These are phyloP conservation scores for Besnoitia besnoiti DNA, from an alignment of 169 alveolate genomes.

Conservation along the genomic window DNA sequence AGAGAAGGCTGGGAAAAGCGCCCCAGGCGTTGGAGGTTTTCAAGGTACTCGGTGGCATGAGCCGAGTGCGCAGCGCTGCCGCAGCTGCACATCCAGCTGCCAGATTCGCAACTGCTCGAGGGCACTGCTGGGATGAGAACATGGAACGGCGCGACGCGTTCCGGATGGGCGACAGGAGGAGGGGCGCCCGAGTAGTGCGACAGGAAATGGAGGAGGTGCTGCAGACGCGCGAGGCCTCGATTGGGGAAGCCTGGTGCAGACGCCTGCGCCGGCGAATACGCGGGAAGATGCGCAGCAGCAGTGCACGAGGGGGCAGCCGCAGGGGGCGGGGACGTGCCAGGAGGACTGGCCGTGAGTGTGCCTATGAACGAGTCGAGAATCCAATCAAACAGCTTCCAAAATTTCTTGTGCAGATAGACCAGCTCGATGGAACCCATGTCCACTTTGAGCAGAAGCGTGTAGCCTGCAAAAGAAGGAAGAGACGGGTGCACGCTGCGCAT, in stretches of 20 bases:
- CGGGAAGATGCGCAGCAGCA: not conserved
- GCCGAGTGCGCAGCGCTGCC: not conserved
- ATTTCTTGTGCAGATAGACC: conserved; percentile 54
- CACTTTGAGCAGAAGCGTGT: conserved; percentile 29
- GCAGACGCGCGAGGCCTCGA: not conserved
- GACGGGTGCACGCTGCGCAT: conserved; percentile 51
- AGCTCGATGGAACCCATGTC: conserved; percentile 62
- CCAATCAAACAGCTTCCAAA: conserved; percentile 68
- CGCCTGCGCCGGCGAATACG: not conserved
- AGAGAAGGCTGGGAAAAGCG: not conserved
- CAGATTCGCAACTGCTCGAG: too few species aligned
- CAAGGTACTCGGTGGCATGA: not conserved
- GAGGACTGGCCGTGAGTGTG: conserved; percentile 36
- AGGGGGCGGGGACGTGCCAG: not conserved
- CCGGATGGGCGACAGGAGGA: not conserved
- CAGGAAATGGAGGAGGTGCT: conserved; percentile 2
- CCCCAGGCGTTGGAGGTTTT: not conserved
- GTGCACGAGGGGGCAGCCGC: not conserved
- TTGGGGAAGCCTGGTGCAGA: not conserved
- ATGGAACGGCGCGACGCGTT: not conserved
- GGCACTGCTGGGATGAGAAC: not conserved
- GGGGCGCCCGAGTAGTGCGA: not conserved
- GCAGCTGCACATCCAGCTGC: not conserved
- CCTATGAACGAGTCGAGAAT: conserved; percentile 47
- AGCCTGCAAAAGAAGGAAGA: conserved; percentile 52